Conservation (phyloP, 257 asterid species). For the Gentiana dahurica region DNA sequence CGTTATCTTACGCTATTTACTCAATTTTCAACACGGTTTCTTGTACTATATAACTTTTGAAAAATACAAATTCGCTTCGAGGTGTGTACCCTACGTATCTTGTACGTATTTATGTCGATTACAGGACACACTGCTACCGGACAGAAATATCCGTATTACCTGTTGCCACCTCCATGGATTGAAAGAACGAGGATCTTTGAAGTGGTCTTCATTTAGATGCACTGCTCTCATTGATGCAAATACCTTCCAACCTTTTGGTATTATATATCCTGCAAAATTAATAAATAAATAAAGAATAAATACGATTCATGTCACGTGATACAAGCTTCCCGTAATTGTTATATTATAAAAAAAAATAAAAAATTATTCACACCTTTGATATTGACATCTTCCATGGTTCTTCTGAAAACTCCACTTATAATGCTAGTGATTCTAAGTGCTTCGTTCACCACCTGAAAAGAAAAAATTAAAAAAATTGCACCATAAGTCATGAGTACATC, state of each 20-base stretch:
- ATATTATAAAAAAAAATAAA: not conserved
- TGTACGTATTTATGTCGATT: too few species aligned
- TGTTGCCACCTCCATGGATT: slow-evolving; percentile 97
- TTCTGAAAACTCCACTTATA: slow-evolving; percentile 84
- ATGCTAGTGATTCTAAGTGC: slow-evolving; percentile 86
- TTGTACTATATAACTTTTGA: too few species aligned
- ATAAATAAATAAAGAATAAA: not conserved
- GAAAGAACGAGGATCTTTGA: slow-evolving; percentile 81
- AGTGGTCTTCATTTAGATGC: slow-evolving; percentile 64
- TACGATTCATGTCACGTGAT: too few species aligned
- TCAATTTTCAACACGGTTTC: too few species aligned
- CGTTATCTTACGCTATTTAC: too few species aligned
- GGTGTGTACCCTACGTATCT: too few species aligned
- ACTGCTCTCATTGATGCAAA: slow-evolving; percentile 88
- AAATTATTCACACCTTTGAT: slow-evolving; percentile 48
- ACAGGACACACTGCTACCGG: too few species aligned
- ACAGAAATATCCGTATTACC: too few species aligned
- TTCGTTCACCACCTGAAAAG: slow-evolving; percentile 73
- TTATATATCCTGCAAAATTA: slow-evolving; percentile 45
- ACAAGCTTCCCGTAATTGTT: too few species aligned
- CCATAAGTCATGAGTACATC: not conserved
- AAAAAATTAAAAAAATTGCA: not conserved
- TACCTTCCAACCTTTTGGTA: slow-evolving; percentile 86
- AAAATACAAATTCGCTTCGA: too few species aligned
- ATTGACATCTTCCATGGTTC: slow-evolving; percentile 68